phyloP scores from a whole-genome alignment of 2,329 filamentous ascomycete species.

The Aspergillus persii region DNA sequence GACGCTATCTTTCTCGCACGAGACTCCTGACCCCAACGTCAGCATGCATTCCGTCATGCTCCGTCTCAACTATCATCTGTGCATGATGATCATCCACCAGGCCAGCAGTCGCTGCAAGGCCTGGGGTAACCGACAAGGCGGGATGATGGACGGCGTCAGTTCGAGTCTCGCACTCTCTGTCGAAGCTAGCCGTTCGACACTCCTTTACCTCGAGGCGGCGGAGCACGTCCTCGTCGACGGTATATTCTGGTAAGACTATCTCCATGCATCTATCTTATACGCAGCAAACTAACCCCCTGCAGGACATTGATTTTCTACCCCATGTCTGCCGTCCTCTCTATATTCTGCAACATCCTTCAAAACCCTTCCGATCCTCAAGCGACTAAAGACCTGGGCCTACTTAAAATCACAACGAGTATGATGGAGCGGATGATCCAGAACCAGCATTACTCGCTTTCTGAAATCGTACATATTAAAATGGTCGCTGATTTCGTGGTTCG shows the following conservation, averaged over 20 bases:
- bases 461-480: slow-evolving; percentile 42
- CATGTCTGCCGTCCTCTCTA: slow-evolving; percentile 52
- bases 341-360: slow-evolving; percentile 56
- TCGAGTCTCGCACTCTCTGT: slow-evolving; percentile 55
- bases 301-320: slow-evolving; percentile 60
- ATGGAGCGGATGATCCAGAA: slow-evolving; percentile 39
- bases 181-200: slow-evolving; percentile 56
- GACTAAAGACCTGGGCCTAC: slow-evolving; percentile 47
- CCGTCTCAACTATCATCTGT: slow-evolving; percentile 56
- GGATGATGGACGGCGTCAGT: slow-evolving; percentile 47
- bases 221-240: slow-evolving; percentile 46
- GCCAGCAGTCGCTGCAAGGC: slow-evolving; percentile 53
- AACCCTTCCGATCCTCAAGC: slow-evolving; percentile 48
- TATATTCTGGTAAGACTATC: slow-evolving; percentile 49
- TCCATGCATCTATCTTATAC: background rate
- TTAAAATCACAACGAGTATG: slow-evolving; percentile 45
- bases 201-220: slow-evolving; percentile 49
- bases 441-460: slow-evolving; percentile 30
- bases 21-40: slow-evolving; percentile 31
- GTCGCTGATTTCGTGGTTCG: slow-evolving; percentile 46
- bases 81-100: slow-evolving; percentile 56
- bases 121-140: slow-evolving; percentile 35
- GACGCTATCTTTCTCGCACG: slow-evolving; percentile 44
- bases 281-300: background rate
- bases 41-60: slow-evolving; percentile 51